Evolutionary conservation across 176 grass and related monocot genomes (phyloP).

Genomic region (Avena sativa): DNA sequence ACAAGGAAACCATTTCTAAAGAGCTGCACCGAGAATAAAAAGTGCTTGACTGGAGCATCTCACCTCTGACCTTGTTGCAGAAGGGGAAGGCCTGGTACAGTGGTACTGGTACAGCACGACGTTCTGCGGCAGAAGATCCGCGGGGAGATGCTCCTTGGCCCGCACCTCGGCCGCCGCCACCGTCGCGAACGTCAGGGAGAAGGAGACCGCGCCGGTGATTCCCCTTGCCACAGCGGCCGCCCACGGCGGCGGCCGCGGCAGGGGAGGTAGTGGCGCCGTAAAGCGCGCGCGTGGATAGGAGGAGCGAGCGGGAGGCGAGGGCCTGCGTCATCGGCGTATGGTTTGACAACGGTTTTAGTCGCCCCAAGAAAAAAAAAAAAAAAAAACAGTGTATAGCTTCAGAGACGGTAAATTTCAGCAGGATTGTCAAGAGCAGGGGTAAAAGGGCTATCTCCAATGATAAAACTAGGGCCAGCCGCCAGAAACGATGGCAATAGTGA

Average conservation of each 20-base stretch:
- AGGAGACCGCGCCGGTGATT: slow-evolving; percentile 73
- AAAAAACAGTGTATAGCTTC: too few species aligned
- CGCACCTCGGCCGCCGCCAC: slow-evolving; percentile 55
- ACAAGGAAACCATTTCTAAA: neutral
- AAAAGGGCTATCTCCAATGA: too few species aligned
- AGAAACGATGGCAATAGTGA: too few species aligned
- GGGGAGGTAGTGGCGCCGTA: neutral
- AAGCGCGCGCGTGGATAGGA: slow-evolving; percentile 43
- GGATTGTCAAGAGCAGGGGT: too few species aligned
- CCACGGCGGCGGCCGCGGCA: slow-evolving; percentile 22
- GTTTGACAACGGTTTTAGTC: too few species aligned
- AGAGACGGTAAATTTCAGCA: too few species aligned
- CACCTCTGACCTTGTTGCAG: slow-evolving; percentile 98
- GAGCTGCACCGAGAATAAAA: neutral
- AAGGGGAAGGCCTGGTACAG: slow-evolving; percentile 97
- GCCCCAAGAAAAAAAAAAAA: too few species aligned
- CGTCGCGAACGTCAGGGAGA: slow-evolving; percentile 78
- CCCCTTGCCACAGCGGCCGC: slow-evolving; percentile 46
- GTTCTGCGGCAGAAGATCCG: slow-evolving; percentile 66
- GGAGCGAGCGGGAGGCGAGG: slow-evolving; percentile 53
- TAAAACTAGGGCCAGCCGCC: too few species aligned
- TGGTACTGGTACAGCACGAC: slow-evolving; percentile 94
- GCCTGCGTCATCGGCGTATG: slow-evolving; percentile 20
- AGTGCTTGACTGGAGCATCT: neutral
- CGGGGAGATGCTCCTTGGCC: slow-evolving; percentile 69